Evolutionary conservation across 495 filamentous ascomycete genomes (phyloP).

Genomic region (Letharia columbiana): DNA sequence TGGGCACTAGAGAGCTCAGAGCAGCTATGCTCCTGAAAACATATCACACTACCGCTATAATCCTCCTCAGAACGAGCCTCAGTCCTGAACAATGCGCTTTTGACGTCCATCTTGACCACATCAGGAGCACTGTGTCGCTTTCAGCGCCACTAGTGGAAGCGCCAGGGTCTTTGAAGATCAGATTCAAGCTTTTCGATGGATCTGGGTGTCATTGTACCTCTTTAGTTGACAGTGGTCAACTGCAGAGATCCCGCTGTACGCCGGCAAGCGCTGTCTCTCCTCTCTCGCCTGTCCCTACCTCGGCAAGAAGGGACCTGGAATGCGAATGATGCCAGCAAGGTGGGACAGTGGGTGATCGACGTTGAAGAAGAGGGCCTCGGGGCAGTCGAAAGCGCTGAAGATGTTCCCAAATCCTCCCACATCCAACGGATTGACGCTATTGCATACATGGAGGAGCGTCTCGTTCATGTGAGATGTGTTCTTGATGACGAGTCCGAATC

Average conservation of each 20-base stretch:
- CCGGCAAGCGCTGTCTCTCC: background rate
- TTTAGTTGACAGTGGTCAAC: background rate
- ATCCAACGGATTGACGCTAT: background rate
- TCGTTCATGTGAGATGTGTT: background rate
- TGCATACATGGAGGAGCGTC: background rate
- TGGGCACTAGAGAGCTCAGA: no score
- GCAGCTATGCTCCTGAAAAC: no score
- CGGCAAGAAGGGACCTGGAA: background rate
- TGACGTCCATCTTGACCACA: no score
- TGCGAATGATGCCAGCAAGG: background rate
- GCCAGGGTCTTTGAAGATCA: no score
- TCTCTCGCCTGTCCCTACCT: background rate
- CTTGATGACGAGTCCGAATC: background rate
- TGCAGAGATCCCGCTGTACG: background rate
- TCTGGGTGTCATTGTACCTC: background rate
- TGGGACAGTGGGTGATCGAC: background rate
- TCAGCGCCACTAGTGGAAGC: no score
- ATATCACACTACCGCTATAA: no score
- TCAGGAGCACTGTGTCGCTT: no score
- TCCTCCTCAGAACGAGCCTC: no score
- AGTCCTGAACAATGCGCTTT: no score
- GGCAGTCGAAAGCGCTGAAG: background rate
- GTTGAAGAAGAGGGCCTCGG: background rate
- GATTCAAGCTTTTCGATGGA: no score
- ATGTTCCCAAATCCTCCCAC: background rate